Evolutionary conservation across 2,329 filamentous ascomycete genomes (phyloP).

Genomic region (Triangularia verruculosa): DNA sequence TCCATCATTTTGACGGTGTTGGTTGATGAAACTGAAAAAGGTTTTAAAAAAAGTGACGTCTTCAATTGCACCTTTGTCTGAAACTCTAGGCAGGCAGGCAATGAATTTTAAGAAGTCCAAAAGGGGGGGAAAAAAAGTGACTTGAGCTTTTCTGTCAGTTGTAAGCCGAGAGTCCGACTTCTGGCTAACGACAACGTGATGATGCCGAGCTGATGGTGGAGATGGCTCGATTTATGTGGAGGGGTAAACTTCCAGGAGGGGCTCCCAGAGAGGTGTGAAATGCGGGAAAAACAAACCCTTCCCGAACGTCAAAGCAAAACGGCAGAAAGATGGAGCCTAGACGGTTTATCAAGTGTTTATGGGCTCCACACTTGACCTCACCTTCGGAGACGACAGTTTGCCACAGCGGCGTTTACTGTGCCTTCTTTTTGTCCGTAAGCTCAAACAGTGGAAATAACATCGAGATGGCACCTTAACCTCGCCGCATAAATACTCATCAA

Average conservation of each 20-base stretch:
- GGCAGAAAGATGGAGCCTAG: too few species aligned
- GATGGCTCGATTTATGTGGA: neutral
- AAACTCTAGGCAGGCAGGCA: too few species aligned
- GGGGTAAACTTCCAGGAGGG: neutral
- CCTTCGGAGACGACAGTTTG: neutral
- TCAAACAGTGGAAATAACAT: neutral
- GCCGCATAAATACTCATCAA: neutral
- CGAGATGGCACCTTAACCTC: neutral
- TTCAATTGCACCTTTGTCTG: neutral
- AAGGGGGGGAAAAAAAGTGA: neutral
- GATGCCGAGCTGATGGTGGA: neutral
- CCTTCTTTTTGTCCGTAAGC: neutral
- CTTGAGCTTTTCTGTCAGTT: neutral
- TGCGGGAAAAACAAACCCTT: slow-evolving; percentile 2
- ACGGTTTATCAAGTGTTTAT: neutral
- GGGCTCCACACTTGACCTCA: slow-evolving; percentile 5
- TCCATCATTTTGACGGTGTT: slow-evolving; percentile 21
- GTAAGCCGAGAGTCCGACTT: slow-evolving; percentile 3
- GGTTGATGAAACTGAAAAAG: neutral
- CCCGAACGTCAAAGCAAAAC: neutral
- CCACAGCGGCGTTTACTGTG: neutral
- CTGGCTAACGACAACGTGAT: neutral
- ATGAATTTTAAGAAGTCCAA: too few species aligned
- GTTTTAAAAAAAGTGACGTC: slow-evolving; percentile 1
- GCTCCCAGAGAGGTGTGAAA: neutral